phyloP scores from a whole-genome alignment of 805 yeast species.

The Candida ascalaphidarum region DNA sequence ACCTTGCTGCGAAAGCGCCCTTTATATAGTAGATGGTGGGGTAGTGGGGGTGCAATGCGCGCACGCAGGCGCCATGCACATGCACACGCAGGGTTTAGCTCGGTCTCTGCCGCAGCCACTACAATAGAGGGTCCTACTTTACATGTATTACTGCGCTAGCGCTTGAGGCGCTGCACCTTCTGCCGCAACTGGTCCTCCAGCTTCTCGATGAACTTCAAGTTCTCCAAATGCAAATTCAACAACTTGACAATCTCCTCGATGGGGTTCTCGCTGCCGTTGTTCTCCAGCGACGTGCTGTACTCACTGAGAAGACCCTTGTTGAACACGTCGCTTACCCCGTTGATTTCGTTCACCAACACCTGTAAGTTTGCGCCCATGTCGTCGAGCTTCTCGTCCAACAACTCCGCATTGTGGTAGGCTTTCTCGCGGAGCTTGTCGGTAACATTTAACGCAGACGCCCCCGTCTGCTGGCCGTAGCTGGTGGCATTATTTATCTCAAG shows the following conservation, averaged over 20 bases:
- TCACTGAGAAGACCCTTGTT: conserved; percentile 47
- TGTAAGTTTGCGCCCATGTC: conserved; percentile 68
- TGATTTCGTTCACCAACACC: conserved; percentile 71
- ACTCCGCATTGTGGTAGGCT: conserved; percentile 82
- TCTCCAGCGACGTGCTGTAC: conserved; percentile 9
- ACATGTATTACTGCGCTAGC: too few species aligned
- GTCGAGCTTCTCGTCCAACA: conserved; percentile 74
- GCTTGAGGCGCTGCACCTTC: conserved; percentile 40
- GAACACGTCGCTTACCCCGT: conserved; percentile 73
- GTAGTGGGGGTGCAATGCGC: too few species aligned
- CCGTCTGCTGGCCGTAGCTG: conserved; percentile 4
- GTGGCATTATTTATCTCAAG: conserved; percentile 21
- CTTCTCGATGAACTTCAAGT: conserved; percentile 78
- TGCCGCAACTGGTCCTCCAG: conserved; percentile 61
- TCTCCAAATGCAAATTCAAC: conserved; percentile 82
- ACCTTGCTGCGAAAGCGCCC: too few species aligned
- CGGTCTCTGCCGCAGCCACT: too few species aligned
- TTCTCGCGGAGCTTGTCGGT: conserved; percentile 84
- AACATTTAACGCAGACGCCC: conserved; percentile 24
- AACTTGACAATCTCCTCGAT: conserved; percentile 69
- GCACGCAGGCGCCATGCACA: too few species aligned
- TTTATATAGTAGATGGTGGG: too few species aligned
- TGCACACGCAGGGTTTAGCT: too few species aligned
- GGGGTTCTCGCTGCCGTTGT: conserved; percentile 24
- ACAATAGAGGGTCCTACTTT: too few species aligned